Evolutionary conservation across 2,329 filamentous ascomycete species (phyloP).

Genomic region (Cladorrhinum sp.): DNA sequence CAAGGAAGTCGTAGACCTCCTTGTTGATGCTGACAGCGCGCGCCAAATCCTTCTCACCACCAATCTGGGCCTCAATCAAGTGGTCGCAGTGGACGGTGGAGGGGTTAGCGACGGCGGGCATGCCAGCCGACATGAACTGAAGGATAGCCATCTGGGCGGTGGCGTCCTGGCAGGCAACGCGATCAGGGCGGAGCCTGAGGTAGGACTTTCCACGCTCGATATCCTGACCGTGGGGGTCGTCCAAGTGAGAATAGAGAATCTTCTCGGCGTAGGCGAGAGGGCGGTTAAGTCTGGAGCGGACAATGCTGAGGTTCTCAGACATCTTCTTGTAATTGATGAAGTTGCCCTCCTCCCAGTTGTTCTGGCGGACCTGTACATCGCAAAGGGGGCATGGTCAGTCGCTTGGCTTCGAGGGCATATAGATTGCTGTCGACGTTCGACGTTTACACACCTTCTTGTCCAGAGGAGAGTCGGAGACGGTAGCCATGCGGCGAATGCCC

Average conservation of each 20-base stretch:
- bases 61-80: conserved; percentile 95
- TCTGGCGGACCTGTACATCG: conserved; percentile 71
- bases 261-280: conserved; percentile 97
- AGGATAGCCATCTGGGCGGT: conserved; percentile 99
- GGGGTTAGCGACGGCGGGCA: conserved; percentile 92
- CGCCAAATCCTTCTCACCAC: conserved; percentile 88
- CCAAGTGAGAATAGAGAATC: conserved; percentile 97
- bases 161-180: conserved; percentile 98
- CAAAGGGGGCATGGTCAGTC: conserved; percentile 22
- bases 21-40: conserved; percentile 94
- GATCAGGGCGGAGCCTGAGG: conserved; percentile 92
- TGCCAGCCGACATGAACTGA: conserved; percentile 99
- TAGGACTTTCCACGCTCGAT: conserved; percentile 95
- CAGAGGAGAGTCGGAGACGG: conserved; percentile 79
- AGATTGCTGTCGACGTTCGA: neutral
- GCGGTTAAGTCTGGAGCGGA: conserved; percentile 83
- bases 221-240: conserved; percentile 93
- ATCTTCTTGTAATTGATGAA: conserved; percentile 99
- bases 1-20: conserved; percentile 98
- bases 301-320: conserved; percentile 92
- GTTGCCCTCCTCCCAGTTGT: conserved; percentile 92
- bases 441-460: conserved; percentile 71
- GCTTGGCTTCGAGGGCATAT: too few species aligned
- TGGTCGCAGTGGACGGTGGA: conserved; percentile 98
- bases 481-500: conserved; percentile 72